Percentiles rank a stretch among this genome's conserved stretches.
Evolutionary conservation across 306 rosid genomes (phyloP).

Genomic region (Oxytropis ochrocephala): DNA sequence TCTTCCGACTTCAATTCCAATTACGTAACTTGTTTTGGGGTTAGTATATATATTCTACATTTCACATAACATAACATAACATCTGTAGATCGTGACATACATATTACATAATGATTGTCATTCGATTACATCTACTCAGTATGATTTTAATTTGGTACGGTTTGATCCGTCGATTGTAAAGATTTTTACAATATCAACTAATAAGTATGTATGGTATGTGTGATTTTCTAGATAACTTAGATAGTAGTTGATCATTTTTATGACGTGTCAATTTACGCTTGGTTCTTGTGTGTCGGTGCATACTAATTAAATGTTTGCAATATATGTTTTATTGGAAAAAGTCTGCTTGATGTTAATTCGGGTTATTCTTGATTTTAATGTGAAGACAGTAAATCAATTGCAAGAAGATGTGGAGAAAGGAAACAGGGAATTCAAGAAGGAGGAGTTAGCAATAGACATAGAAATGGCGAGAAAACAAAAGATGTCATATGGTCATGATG

Average conservation of each 20-base stretch:
- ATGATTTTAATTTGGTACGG: too few species aligned
- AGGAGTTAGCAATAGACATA: slow-evolving; percentile 33
- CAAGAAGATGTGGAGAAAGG: slow-evolving; percentile 33
- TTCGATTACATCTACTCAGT: too few species aligned
- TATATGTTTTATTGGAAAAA: neutral
- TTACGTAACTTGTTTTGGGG: slow-evolving; percentile 69
- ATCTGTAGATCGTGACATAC: too few species aligned
- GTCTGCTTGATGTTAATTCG: neutral
- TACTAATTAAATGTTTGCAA: neutral
- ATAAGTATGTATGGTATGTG: too few species aligned
- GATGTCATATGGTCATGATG: slow-evolving; percentile 39
- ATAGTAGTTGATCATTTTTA: too few species aligned
- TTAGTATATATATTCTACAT: slow-evolving; percentile 32
- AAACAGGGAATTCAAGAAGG: slow-evolving; percentile 36
- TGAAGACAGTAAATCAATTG: slow-evolving; percentile 45
- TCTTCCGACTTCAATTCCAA: slow-evolving; percentile 32
- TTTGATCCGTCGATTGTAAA: too few species aligned
- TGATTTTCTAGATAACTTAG: too few species aligned
- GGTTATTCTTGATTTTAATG: neutral
- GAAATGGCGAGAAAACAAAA: slow-evolving; percentile 39
- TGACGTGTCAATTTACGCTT: too few species aligned
- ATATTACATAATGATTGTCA: too few species aligned
- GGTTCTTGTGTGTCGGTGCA: too few species aligned
- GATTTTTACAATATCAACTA: too few species aligned
- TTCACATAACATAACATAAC: neutral